phyloP scores from a whole-genome alignment of 441 rosid genomes.

The Manihot esculenta region DNA sequence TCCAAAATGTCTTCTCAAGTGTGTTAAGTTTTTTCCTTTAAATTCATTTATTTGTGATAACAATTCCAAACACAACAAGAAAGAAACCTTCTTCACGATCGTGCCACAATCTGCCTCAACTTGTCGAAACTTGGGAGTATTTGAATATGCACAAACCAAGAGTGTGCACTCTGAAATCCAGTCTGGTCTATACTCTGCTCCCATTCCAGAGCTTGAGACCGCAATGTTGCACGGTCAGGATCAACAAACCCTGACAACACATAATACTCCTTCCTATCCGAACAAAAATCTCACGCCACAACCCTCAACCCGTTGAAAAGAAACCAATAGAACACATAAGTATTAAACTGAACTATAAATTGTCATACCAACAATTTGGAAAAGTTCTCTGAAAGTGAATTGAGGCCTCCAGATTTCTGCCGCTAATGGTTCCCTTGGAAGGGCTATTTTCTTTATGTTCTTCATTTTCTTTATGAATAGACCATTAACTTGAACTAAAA shows the following conservation, averaged over 20 bases:
- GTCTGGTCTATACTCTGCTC: conserved; percentile 78
- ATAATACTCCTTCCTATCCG: conserved; percentile 80
- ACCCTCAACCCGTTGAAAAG: conserved; percentile 3
- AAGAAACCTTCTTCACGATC: conserved; percentile 69
- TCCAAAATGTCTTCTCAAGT: not conserved
- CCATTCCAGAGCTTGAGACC: conserved; percentile 91
- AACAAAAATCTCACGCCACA: conserved; percentile 14
- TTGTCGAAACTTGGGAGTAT: conserved; percentile 93
- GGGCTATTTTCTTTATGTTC: not conserved
- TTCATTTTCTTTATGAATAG: conserved; percentile 14
- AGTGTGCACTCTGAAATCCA: conserved; percentile 86
- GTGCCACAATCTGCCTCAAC: conserved; percentile 77
- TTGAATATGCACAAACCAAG: conserved; percentile 78
- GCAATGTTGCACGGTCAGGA: conserved; percentile 77
- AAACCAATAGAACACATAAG: conserved; percentile 5
- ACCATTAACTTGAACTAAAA: not conserved
- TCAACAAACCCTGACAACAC: conserved; percentile 94
- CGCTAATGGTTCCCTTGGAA: conserved; percentile 3
- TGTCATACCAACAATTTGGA: conserved; percentile 62
- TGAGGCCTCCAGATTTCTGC: conserved; percentile 7
- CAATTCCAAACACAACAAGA: not conserved
- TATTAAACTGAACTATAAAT: not conserved
- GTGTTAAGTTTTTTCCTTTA: not conserved
- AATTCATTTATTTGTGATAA: not conserved
- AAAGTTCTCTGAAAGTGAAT: conserved; percentile 20